Conservation (phyloP, 768 basidiomycete genomes). For the Multifurca ochricompacta region DNA sequence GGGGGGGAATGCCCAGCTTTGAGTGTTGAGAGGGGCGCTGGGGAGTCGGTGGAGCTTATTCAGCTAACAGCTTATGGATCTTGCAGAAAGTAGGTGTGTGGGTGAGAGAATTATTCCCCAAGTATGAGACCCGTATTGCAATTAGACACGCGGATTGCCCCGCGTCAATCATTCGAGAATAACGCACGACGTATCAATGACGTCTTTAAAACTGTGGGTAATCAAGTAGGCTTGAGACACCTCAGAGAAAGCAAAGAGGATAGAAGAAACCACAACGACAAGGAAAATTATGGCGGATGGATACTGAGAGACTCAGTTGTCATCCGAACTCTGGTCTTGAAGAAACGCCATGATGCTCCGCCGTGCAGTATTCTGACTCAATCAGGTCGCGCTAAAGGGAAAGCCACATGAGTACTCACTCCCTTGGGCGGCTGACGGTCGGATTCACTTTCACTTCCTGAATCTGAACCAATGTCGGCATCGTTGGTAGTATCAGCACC, state of each 20-base stretch:
- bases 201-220: background rate
- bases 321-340: slow-evolving; percentile 56
- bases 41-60: background rate
- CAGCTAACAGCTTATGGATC: background rate
- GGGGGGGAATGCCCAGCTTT: too few species aligned
- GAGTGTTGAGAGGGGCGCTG: too few species aligned
- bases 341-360: slow-evolving; percentile 67
- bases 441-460: slow-evolving; percentile 24
- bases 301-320: slow-evolving; percentile 37
- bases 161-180: background rate
- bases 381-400: background rate
- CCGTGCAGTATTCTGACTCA: slow-evolving; percentile 37
- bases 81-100: background rate
- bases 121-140: background rate
- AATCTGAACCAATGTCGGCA: slow-evolving; percentile 29
- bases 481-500: slow-evolving; percentile 25
- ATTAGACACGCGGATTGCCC: background rate
- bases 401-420: background rate
- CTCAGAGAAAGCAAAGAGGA: background rate
- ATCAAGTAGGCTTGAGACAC: background rate
- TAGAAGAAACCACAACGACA: background rate
- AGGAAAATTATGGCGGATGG: background rate
- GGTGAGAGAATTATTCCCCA: too few species aligned
- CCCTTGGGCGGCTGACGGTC: background rate
- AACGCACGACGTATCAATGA: background rate